Evolutionary conservation across 148 eudicot genomes (phyloP).

Genomic region (Heliosperma pusillum): DNA sequence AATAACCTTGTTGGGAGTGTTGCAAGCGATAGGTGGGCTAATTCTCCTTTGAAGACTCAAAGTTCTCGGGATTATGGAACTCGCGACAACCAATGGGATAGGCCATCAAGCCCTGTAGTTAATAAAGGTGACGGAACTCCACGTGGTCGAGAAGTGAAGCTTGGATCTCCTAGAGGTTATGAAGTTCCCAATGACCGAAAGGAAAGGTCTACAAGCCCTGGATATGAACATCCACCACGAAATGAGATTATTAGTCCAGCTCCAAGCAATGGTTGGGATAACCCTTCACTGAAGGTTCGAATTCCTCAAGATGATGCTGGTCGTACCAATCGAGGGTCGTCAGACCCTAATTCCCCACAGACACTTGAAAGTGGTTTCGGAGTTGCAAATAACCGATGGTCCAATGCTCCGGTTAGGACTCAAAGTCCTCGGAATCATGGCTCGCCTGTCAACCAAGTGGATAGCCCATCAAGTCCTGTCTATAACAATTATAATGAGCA

Average conservation of each 20-base stretch:
- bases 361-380: no score
- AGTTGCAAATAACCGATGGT: no score
- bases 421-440: neutral
- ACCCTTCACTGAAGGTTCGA: neutral
- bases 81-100: no score
- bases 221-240: neutral
- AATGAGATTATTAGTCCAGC: neutral
- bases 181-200: neutral
- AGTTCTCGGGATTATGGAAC: no score
- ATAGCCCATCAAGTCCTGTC: neutral
- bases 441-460: neutral
- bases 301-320: conserved; percentile 4
- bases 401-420: no score
- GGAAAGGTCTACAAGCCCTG: neutral
- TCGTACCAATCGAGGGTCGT: no score
- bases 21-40: neutral
- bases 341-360: no score
- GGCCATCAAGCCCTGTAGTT: neutral
- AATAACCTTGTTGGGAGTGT: neutral
- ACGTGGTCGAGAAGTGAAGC: neutral
- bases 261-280: neutral
- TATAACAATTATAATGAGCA: neutral
- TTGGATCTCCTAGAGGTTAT: neutral
- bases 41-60: neutral
- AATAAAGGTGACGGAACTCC: neutral